Percentiles rank a stretch among this genome's conserved stretches.
Conservation (phyloP, 768 basidiomycete species). For the Russula foetens region DNA sequence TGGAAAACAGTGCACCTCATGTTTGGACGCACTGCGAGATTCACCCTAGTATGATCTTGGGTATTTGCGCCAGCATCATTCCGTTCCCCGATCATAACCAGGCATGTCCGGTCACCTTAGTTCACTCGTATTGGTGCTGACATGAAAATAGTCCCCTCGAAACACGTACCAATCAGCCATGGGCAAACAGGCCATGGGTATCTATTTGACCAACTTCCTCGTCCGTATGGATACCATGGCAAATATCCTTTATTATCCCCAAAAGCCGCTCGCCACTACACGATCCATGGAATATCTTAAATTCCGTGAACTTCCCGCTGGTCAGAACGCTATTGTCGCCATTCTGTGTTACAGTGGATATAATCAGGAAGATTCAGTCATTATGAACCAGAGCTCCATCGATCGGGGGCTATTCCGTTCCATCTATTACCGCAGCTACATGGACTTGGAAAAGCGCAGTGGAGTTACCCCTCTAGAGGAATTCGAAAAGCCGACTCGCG, state of each 20-base stretch:
- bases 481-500: conserved; percentile 93
- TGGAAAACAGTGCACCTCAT: conserved; percentile 59
- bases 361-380: conserved; percentile 99
- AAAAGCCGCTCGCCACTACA: conserved; percentile 97
- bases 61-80: conserved; percentile 97
- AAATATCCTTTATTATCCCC: conserved; percentile 97
- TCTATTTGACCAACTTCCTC: conserved; percentile 96
- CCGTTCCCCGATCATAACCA: conserved; percentile 99
- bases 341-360: conserved; percentile 99
- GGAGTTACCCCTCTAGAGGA: conserved; percentile 89
- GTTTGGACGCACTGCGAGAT: conserved; percentile 99
- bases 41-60: conserved; percentile 97
- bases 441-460: conserved; percentile 96
- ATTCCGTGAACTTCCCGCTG: conserved; percentile 96
- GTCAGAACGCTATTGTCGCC: conserved; percentile 98
- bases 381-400: conserved; percentile 99
- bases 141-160: conserved; percentile 78
- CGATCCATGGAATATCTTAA: conserved; percentile 99
- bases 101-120: conserved; percentile 38
- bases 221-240: conserved; percentile 99
- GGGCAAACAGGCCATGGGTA: conserved; percentile 99
- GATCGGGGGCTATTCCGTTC: conserved; percentile 97
- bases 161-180: conserved; percentile 99
- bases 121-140: not conserved
- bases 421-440: conserved; percentile 97